Conservation (phyloP, 2,329 filamentous ascomycete genomes). For the Hyphodiscus sp. region DNA sequence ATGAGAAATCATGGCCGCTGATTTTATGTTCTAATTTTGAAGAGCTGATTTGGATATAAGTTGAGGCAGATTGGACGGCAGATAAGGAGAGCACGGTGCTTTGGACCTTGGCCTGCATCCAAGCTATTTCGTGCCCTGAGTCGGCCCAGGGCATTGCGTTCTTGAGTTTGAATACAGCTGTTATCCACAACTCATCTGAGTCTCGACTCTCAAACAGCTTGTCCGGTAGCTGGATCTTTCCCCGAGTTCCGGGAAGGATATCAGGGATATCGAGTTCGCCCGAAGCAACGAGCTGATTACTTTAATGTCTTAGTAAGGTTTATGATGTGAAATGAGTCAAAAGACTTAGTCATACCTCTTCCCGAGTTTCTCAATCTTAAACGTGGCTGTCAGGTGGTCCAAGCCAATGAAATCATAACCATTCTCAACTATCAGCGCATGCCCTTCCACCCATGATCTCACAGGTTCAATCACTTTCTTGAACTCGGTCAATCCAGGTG, state of each 20-base stretch:
- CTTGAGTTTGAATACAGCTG: slow-evolving; percentile 34
- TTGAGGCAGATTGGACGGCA: slow-evolving; percentile 14
- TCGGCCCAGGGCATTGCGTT: slow-evolving; percentile 44
- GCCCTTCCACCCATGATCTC: slow-evolving; percentile 30
- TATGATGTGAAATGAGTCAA: not conserved
- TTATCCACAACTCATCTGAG: slow-evolving; percentile 11
- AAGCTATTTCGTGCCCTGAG: slow-evolving; percentile 47
- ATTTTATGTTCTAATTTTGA: slow-evolving; percentile 26
- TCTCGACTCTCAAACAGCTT: slow-evolving; percentile 8
- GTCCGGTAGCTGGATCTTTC: not conserved
- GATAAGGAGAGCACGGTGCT: not conserved
- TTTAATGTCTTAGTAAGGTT: slow-evolving; percentile 12
- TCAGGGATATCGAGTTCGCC: slow-evolving; percentile 37
- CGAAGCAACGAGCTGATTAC: slow-evolving; percentile 27
- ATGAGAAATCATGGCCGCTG: slow-evolving; percentile 31
- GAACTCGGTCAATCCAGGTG: slow-evolving; percentile 48
- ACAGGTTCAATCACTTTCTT: slow-evolving; percentile 54
- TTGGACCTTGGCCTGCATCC: slow-evolving; percentile 36
- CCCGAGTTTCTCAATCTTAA: slow-evolving; percentile 38
- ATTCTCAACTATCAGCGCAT: slow-evolving; percentile 33
- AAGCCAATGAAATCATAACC: slow-evolving; percentile 48
- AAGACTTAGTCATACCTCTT: slow-evolving; percentile 36
- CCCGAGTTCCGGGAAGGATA: slow-evolving; percentile 29
- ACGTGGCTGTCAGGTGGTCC: slow-evolving; percentile 41
- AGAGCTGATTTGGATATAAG: slow-evolving; percentile 4